Evolutionary conservation across 2,329 filamentous ascomycete species (phyloP).

Genomic region (Periglandula ipomoeae): DNA sequence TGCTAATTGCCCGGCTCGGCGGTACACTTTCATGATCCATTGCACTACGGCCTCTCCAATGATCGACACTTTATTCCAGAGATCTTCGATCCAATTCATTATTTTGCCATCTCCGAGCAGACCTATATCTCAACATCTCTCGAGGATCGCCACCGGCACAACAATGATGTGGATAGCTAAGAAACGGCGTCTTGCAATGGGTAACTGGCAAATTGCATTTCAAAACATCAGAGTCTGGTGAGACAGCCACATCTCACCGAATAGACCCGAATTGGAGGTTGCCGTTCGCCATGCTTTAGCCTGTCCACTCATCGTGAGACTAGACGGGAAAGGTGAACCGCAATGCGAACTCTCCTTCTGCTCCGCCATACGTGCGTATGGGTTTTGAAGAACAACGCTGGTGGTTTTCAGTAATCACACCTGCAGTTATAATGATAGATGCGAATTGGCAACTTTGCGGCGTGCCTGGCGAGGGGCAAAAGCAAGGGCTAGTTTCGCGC

Average conservation of each 20-base stretch:
- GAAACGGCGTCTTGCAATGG: slow-evolving; percentile 9
- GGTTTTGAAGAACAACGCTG: not conserved
- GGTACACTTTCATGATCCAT: not conserved
- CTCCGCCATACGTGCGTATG: not conserved
- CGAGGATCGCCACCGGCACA: not conserved
- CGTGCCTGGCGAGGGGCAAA: slow-evolving; percentile 5
- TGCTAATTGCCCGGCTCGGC: not conserved
- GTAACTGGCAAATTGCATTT: slow-evolving; percentile 15
- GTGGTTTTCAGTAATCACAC: not conserved
- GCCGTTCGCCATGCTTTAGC: not conserved
- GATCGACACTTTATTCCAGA: not conserved
- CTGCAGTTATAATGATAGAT: not conserved
- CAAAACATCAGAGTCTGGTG: slow-evolving; percentile 16
- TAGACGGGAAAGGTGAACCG: not conserved
- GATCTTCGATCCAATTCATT: not conserved
- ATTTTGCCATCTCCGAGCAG: not conserved
- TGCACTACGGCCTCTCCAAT: not conserved
- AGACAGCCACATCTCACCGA: slow-evolving; percentile 21
- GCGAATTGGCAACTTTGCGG: not conserved
- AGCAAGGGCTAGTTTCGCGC: slow-evolving; percentile 7
- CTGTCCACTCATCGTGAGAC: slow-evolving; percentile 1
- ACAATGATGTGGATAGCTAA: not conserved
- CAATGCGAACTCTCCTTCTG: not conserved
- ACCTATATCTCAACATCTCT: not conserved
- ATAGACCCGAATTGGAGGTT: slow-evolving; percentile 10